These are phyloP conservation scores for Pestalotiopsis sp. DNA, from an alignment of 2,329 filamentous ascomycete genomes.

Conservation along the genomic window DNA sequence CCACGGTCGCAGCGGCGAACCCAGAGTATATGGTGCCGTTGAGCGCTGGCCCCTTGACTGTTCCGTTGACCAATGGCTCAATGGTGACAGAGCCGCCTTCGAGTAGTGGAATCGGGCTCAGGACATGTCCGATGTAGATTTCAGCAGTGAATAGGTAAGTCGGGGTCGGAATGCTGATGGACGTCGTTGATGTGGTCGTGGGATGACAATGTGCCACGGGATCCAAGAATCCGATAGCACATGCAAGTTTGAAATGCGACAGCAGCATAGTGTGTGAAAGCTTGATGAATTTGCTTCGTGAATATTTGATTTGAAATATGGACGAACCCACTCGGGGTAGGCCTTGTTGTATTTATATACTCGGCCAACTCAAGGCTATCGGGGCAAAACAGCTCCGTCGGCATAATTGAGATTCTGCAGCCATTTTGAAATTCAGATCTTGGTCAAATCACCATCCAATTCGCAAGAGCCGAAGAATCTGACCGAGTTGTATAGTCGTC, in stretches of 20 bases:
- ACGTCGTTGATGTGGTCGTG: neutral
- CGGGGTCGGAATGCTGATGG: neutral
- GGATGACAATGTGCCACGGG: neutral
- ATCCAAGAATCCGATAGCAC: neutral
- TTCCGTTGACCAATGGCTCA: slow-evolving; percentile 1
- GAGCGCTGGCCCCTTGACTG: neutral
- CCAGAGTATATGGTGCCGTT: neutral
- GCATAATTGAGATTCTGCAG: neutral
- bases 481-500: neutral
- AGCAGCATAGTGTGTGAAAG: neutral
- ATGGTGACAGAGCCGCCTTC: neutral
- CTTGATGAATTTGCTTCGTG: neutral
- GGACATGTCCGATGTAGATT: neutral
- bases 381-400: neutral
- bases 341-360: neutral
- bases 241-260: neutral
- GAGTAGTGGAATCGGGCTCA: neutral
- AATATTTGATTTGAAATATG: neutral
- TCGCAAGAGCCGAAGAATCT: neutral
- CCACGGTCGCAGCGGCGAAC: neutral
- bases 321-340: neutral
- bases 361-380: neutral
- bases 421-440: neutral
- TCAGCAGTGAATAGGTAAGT: neutral
- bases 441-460: neutral